phyloP scores from a whole-genome alignment of 352 stramenopile genomes.

The Salisapilia sapeloensis region DNA sequence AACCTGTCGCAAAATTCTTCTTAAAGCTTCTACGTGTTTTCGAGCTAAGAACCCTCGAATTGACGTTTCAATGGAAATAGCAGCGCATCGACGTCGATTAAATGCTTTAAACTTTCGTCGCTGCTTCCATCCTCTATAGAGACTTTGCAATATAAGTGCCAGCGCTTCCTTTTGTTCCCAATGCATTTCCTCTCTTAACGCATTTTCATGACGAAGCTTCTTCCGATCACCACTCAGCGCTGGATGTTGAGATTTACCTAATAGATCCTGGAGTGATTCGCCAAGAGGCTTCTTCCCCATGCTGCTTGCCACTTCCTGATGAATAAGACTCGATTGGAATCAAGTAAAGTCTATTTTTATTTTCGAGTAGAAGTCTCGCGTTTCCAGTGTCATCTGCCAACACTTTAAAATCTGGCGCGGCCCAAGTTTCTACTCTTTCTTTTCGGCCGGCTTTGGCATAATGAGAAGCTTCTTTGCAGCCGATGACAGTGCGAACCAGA shows the following conservation, averaged over 20 bases:
- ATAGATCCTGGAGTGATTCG: too few species aligned
- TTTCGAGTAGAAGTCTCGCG: too few species aligned
- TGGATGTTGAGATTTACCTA: too few species aligned
- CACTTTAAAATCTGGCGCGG: too few species aligned
- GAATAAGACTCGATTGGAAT: too few species aligned
- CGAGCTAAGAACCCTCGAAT: constrained; percentile 32
- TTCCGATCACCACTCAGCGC: too few species aligned
- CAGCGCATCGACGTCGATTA: constrained; percentile 18
- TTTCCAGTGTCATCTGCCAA: too few species aligned
- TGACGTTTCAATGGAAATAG: constrained; percentile 37
- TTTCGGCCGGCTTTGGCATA: constrained; percentile 1
- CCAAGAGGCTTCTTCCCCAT: too few species aligned
- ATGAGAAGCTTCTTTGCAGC: constrained; percentile 18
- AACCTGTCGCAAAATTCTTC: constrained; percentile 28
- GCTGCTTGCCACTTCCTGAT: too few species aligned
- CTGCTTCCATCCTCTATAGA: constrained; percentile 40
- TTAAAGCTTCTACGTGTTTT: too few species aligned
- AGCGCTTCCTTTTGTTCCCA: constrained; percentile 62
- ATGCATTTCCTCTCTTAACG: constrained; percentile 48
- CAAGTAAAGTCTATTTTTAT: too few species aligned
- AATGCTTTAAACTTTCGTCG: constrained; percentile 15
- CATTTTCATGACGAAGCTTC: constrained; percentile 33
- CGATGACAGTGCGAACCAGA: constrained; percentile 39
- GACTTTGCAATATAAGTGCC: constrained; percentile 43
- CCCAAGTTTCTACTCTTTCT: too few species aligned